Evolutionary conservation across 495 filamentous ascomycete genomes (phyloP).

Genomic region (Choiromyces venosus): DNA sequence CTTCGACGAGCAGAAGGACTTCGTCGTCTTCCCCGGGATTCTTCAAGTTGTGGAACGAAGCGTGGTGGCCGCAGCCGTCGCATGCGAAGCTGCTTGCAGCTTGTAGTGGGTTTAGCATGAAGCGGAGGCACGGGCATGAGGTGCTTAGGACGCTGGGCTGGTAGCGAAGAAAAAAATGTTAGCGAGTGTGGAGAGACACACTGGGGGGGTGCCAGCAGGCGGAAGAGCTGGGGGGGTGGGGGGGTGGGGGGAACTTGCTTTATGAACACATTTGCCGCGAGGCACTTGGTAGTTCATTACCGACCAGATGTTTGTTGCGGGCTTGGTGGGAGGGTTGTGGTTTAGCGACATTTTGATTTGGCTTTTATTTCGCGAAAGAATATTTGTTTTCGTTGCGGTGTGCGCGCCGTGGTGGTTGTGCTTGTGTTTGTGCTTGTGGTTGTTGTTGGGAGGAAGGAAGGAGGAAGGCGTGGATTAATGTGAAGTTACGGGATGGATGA

Average conservation of each 20-base stretch:
- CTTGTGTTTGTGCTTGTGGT: neutral
- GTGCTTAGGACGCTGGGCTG: constrained; percentile 45
- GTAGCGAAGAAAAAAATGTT: neutral
- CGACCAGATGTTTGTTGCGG: constrained; percentile 41
- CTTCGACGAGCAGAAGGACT: constrained; percentile 44
- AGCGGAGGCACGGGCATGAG: constrained; percentile 53
- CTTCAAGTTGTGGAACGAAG: constrained; percentile 52
- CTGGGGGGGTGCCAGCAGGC: neutral
- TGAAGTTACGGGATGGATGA: neutral
- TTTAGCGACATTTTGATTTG: constrained; percentile 28
- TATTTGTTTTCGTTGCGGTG: neutral
- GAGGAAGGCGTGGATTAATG: neutral
- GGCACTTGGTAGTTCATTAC: constrained; percentile 42
- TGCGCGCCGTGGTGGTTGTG: neutral
- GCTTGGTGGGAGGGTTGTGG: constrained; percentile 16
- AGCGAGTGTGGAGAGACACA: constrained; percentile 25
- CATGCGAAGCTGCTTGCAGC: constrained; percentile 51
- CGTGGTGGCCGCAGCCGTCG: constrained; percentile 55
- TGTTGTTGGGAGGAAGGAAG: neutral
- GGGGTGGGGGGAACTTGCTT: constrained; percentile 21
- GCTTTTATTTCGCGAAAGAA: neutral
- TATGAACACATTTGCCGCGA: constrained; percentile 41
- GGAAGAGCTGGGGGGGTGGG: neutral
- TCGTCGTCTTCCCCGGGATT: constrained; percentile 49
- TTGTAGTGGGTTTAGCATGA: constrained; percentile 57